A percentile compares a stretch with the other conserved stretches of the same genome.
Evolutionary conservation across 495 filamentous ascomycete species (phyloP).

Genomic region (Aspergillus ostianus): DNA sequence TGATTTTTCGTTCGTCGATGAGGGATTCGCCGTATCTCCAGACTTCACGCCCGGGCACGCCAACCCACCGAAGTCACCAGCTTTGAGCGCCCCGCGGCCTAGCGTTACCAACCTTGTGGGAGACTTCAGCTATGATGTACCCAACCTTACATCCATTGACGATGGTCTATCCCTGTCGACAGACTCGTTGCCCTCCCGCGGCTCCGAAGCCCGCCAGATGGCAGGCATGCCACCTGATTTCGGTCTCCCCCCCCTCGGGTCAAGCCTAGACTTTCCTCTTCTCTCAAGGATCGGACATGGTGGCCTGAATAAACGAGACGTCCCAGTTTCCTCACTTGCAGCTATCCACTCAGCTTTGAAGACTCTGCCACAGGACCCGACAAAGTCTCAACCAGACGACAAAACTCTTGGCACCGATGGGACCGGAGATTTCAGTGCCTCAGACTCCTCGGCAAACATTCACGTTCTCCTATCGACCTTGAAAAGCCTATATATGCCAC

Average conservation of each 20-base stretch:
- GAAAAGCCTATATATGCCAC: constrained; percentile 4
- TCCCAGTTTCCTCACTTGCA: neutral
- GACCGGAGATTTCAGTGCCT: neutral
- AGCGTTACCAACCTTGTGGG: constrained; percentile 2
- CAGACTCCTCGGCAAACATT: constrained; percentile 4
- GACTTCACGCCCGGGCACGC: constrained; percentile 2
- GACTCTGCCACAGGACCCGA: neutral
- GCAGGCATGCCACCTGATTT: constrained; percentile 2
- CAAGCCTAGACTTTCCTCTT: constrained; percentile 3
- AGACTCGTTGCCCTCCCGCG: constrained; percentile 3
- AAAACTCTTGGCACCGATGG: constrained; percentile 4
- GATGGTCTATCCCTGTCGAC: constrained; percentile 1
- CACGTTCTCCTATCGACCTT: constrained; percentile 2
- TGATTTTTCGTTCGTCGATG: constrained; percentile 2
- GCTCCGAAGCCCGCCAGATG: constrained; percentile 3
- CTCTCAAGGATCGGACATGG: constrained; percentile 5
- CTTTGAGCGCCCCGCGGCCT: neutral
- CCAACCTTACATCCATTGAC: constrained; percentile 2
- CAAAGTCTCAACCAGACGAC: constrained; percentile 1
- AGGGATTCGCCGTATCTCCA: constrained; percentile 2
- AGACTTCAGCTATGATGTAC: neutral
- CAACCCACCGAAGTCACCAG: constrained; percentile 5
- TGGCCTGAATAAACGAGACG: constrained; percentile 1
- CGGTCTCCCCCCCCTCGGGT: constrained; percentile 1
- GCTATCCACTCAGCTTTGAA: constrained; percentile 2